phyloP scores from a whole-genome alignment of 2,329 filamentous ascomycete genomes.

The Trichoderma simmonsii region DNA sequence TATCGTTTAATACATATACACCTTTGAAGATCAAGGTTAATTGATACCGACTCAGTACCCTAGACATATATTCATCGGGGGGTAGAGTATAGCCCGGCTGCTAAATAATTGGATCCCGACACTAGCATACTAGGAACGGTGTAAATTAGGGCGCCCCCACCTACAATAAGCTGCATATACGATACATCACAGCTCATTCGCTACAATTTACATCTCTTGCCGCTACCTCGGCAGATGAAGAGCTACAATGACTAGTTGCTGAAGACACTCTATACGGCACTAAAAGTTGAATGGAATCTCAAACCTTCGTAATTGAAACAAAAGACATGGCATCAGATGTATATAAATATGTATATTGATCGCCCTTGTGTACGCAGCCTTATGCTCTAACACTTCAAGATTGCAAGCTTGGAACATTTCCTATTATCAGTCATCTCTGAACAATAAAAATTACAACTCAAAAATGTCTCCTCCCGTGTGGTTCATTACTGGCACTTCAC shows the following conservation, averaged over 20 bases:
- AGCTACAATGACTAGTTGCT: not conserved
- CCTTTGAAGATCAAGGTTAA: not conserved
- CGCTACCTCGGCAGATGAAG: not conserved
- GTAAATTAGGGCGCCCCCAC: not conserved
- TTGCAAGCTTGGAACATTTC: not conserved
- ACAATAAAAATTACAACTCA: not conserved
- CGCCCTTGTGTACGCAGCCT: not conserved
- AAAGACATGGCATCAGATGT: not conserved
- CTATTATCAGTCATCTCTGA: too few relatives aligned
- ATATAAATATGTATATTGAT: not conserved
- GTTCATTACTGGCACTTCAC: not conserved
- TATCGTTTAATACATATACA: not conserved
- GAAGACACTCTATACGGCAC: not conserved
- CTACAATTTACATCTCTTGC: not conserved
- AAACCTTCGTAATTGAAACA: not conserved
- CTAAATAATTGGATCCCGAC: not conserved
- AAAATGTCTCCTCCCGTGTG: not conserved
- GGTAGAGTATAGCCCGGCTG: not conserved
- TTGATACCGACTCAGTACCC: not conserved
- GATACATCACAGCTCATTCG: not conserved
- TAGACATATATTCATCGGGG: not conserved
- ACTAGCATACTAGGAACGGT: not conserved
- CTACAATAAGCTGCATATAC: not conserved
- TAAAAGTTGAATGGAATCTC: not conserved
- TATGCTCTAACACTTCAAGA: not conserved